Percentiles rank a stretch among this genome's conserved stretches.
Evolutionary conservation across 176 grass and related monocot species (phyloP).

Genomic region (Phragmites australis): DNA sequence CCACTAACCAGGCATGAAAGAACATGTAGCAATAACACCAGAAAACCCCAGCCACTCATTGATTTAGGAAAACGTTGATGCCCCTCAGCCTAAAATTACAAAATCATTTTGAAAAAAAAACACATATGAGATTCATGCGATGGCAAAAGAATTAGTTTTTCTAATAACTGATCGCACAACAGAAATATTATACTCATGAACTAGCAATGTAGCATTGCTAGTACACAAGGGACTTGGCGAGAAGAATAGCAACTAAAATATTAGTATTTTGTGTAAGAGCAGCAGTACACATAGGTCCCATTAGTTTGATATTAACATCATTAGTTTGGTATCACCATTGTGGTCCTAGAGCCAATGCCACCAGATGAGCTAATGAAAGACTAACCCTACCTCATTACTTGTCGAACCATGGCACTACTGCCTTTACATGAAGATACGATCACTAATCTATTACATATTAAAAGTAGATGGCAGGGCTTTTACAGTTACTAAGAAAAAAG

Average conservation of each 20-base stretch:
- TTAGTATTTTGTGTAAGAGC: not conserved
- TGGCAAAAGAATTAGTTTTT: not conserved
- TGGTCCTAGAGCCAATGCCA: not conserved
- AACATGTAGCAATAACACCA: constrained; percentile 37
- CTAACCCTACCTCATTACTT: not conserved
- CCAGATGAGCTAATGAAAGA: not conserved
- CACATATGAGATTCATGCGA: not conserved
- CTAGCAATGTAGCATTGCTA: not conserved
- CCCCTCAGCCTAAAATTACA: constrained; percentile 29
- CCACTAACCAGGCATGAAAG: constrained; percentile 46
- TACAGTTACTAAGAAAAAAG: not conserved
- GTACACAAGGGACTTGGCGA: not conserved
- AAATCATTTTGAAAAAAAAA: not conserved
- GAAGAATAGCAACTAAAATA: not conserved
- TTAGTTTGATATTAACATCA: not conserved
- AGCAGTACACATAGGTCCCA: not conserved
- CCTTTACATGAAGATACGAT: not conserved
- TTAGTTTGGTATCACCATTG: not conserved
- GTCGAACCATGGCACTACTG: not conserved
- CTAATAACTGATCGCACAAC: not conserved
- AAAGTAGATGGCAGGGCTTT: not conserved
- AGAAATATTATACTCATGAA: not conserved
- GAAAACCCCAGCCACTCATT: constrained; percentile 43
- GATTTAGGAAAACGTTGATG: constrained; percentile 19
- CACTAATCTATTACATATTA: not conserved